Evolutionary conservation across 2,329 filamentous ascomycete species (phyloP), one percentile per base, ranked within the genome.

Genomic region (Lizonia empirigonia): DNA sequence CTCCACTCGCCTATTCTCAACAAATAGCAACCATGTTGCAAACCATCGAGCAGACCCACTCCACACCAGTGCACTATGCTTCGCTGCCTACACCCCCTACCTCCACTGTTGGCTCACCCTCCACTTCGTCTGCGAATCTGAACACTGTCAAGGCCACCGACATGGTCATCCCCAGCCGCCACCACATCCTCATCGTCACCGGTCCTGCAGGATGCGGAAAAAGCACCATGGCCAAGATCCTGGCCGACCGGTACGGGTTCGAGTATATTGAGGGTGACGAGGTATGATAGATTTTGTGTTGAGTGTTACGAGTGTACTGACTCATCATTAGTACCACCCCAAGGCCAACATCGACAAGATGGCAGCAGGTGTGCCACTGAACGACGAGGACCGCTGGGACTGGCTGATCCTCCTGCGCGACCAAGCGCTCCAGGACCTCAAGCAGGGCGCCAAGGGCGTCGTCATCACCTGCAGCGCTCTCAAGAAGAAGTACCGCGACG

Each of bases 381-480:
- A 89, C 48, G 94, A 99, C 70, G 87, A 86, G 53, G 94, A 99
- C 76, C 88, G 94, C 58, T 97, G 94, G 94, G 93, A 97, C 78
- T 99, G 94, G 94, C 85, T 99, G 15, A 78, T 79, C 46, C 60
- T 73, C 6, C 72, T 80, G 8, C 76, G 78, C 59, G 75, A 80
- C 58, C 66, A 77, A 60, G 73, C 77, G 4, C 63, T 79, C 53
- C 58, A 53, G 15, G 61, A 72, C 5, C 59, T 77, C 36, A 63
- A 67, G 38, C 36, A 67, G 2, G 70, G 73, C 7, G 61, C 70
- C 22, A 63, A 71, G 22, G 77, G 91, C 39, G 94, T 97, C n/a
- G 90, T 99, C 40, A 83, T 99, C 54, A 96, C 94, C 44, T 99
- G 94, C 81, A 96, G 91, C 10, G 94, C 93, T 1, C 82, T 99